phyloP scores from a whole-genome alignment of 2,329 filamentous ascomycete species.

The Hymenoscyphus repandus region DNA sequence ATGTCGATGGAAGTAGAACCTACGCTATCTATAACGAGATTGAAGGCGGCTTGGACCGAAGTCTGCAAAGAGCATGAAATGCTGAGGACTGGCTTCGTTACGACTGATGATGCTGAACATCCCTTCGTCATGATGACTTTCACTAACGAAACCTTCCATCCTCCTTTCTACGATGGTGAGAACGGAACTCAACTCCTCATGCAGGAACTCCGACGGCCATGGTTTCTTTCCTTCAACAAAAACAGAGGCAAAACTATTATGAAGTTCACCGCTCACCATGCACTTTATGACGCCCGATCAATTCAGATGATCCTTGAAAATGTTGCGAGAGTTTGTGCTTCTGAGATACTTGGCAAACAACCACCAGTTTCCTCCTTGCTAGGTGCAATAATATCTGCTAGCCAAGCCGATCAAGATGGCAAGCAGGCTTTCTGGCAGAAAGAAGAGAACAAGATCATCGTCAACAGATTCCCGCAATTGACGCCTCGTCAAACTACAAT shows the following conservation, averaged over 20 bases:
- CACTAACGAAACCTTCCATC: constrained; percentile 23
- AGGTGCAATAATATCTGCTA: constrained; percentile 38
- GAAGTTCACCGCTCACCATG: constrained; percentile 54
- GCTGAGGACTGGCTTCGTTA: constrained; percentile 68
- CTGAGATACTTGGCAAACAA: constrained; percentile 19
- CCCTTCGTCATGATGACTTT: constrained; percentile 75
- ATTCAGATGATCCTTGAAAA: constrained; percentile 59
- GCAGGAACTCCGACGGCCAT: constrained; percentile 20
- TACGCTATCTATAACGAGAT: constrained; percentile 32
- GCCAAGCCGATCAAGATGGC: constrained; percentile 23
- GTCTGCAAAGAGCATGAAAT: constrained; percentile 59
- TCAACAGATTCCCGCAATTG: constrained; percentile 72
- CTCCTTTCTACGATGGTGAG: constrained; percentile 37
- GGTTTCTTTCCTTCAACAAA: constrained; percentile 20
- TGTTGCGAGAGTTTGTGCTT: constrained; percentile 41
- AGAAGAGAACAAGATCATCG: constrained; percentile 45
- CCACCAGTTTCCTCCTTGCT: constrained; percentile 39
- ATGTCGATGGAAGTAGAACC: constrained; percentile 48
- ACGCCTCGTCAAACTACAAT: constrained; percentile 50
- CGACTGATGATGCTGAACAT: constrained; percentile 51
- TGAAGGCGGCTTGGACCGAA: constrained; percentile 55
- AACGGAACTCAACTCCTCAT: constrained; percentile 1
- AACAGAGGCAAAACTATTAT: constrained; percentile 13
- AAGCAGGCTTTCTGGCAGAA: constrained; percentile 58
- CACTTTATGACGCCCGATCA: constrained; percentile 79